Conservation (phyloP, 2,329 filamentous ascomycete species). For the Herpomyces periplanetae region DNA sequence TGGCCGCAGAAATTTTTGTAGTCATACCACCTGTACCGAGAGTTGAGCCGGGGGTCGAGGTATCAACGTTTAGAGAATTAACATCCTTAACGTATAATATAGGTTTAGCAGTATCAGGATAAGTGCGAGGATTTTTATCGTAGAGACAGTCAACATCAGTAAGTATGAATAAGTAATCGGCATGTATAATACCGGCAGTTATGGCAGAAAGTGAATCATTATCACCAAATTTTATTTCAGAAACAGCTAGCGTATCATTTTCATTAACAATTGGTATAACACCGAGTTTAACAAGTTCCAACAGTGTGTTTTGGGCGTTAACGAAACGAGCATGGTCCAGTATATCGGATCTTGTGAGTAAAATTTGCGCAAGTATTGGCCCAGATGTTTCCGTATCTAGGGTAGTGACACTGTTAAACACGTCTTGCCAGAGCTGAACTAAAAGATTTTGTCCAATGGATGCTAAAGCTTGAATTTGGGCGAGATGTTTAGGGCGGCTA, state of each 20-base stretch:
- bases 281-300: slow-evolving; percentile 59
- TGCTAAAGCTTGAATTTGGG: slow-evolving; percentile 62
- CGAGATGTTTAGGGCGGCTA: slow-evolving; percentile 54
- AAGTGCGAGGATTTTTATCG: slow-evolving; percentile 57
- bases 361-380: slow-evolving; percentile 71
- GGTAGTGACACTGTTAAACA: no score
- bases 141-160: slow-evolving; percentile 94
- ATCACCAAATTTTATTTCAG: slow-evolving; percentile 97
- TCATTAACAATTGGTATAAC: slow-evolving; percentile 96
- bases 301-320: slow-evolving; percentile 82
- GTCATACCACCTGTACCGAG: slow-evolving; percentile 86
- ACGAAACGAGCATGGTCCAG: slow-evolving; percentile 77
- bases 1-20: slow-evolving; percentile 78
- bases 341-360: slow-evolving; percentile 81
- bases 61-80: slow-evolving; percentile 37
- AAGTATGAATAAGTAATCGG: slow-evolving; percentile 89
- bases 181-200: slow-evolving; percentile 82
- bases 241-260: slow-evolving; percentile 81
- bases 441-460: slow-evolving; percentile 83
- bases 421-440: slow-evolving; percentile 72
- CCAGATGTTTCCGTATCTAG: no score
- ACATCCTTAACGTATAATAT: slow-evolving; percentile 86
- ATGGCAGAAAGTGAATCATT: slow-evolving; percentile 92
- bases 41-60: slow-evolving; percentile 53
- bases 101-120: slow-evolving; percentile 47